phyloP scores from a whole-genome alignment of 192 early-diverging fungal species.

The Linnemannia zychae region DNA sequence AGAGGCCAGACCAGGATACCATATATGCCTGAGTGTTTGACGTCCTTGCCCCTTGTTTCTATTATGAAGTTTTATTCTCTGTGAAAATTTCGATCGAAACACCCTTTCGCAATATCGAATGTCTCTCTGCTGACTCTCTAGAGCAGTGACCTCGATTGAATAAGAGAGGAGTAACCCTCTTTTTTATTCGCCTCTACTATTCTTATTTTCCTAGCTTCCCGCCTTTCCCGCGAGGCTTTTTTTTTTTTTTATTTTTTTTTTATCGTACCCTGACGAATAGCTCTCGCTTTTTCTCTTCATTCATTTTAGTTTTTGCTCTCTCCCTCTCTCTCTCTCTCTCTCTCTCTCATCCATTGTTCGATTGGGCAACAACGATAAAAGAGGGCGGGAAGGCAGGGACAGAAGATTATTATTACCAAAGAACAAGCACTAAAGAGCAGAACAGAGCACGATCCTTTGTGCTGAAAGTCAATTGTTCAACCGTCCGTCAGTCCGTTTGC shows the following conservation, averaged over 20 bases:
- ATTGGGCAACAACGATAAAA: neutral
- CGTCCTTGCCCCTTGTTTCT: too few species aligned
- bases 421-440: neutral
- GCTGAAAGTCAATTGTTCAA: neutral
- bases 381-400: neutral
- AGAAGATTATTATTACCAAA: neutral
- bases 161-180: neutral
- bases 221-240: too few species aligned
- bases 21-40: too few species aligned
- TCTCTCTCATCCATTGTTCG: neutral
- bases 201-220: neutral
- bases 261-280: neutral
- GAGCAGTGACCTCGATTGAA: too few species aligned
- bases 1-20: too few species aligned
- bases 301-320: neutral
- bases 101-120: neutral
- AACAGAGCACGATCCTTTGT: neutral
- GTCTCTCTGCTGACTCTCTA: neutral
- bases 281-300: neutral
- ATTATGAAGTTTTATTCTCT: neutral
- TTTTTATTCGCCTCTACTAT: neutral
- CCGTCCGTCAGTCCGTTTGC: neutral
- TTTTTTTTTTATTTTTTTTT: too few species aligned
- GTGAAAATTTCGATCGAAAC: slow-evolving; percentile 8
- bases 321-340: neutral